These are phyloP conservation scores for Aaosphaeria arxii DNA, from an alignment of 2,329 filamentous ascomycete genomes.

Conservation along the genomic window DNA sequence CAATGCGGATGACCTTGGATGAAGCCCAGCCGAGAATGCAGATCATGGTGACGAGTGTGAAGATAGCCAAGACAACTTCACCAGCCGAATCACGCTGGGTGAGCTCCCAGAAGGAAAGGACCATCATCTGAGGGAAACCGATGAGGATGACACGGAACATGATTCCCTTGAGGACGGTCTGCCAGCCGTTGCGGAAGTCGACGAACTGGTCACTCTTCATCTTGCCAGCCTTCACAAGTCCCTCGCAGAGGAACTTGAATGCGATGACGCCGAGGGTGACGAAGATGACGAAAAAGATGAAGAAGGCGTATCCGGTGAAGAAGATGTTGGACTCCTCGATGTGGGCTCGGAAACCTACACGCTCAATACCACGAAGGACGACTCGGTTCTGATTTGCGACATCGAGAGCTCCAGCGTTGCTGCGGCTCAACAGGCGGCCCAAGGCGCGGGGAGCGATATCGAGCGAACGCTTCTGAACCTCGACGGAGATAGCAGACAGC, in stretches of 20 bases:
- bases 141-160: slow-evolving; percentile 87
- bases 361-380: slow-evolving; percentile 76
- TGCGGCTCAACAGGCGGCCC: slow-evolving; percentile 35
- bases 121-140: slow-evolving; percentile 85
- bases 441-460: slow-evolving; percentile 17
- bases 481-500: slow-evolving; percentile 73
- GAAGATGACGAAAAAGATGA: slow-evolving; percentile 76
- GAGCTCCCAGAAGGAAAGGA: slow-evolving; percentile 91
- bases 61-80: slow-evolving; percentile 80
- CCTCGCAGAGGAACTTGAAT: slow-evolving; percentile 80
- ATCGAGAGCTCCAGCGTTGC: slow-evolving; percentile 47
- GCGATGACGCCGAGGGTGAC: slow-evolving; percentile 69
- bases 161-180: slow-evolving; percentile 88
- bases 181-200: slow-evolving; percentile 94
- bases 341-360: slow-evolving; percentile 78
- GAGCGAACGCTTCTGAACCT: slow-evolving; percentile 63
- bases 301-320: slow-evolving; percentile 86
- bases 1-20: slow-evolving; percentile 84
- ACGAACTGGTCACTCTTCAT: slow-evolving; percentile 84
- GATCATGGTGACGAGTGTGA: slow-evolving; percentile 81
- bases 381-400: slow-evolving; percentile 34
- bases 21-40: slow-evolving; percentile 80
- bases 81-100: slow-evolving; percentile 81
- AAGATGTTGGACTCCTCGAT: slow-evolving; percentile 94
- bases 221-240: slow-evolving; percentile 69